Base-by-base conservation (phyloP, 176 grass and related monocot genomes). In the Canna indica region DNA sequence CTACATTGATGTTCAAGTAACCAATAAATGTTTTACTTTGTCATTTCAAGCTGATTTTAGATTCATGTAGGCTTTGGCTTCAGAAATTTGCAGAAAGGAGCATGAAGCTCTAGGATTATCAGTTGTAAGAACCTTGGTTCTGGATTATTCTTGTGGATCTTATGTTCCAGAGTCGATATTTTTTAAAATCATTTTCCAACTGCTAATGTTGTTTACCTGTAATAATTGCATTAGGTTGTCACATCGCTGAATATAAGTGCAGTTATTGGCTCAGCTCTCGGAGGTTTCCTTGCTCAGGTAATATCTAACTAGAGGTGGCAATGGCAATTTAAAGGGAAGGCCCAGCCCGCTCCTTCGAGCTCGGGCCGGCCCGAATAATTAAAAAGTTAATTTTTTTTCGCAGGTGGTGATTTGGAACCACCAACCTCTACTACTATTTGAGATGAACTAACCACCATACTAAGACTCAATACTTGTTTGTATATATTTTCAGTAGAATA, bases 211-310 rank as follows among this genome's bases (percentile, higher is more conserved):
- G 22, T 27, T 4, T 39, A 7, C 30, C 42, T 25, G 22, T 12
- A 18, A 33, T 9, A 73, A 81, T 57, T 35, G 61, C 15, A 66
- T 52, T 64, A 91, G 88, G 88, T 91, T 75, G 84, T 79, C 47
- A 85, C 88, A 11, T 77, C 88, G 1, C 63, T 81, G 47, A 82
- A 78, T 11, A 85, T 91, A 48, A 85, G 84, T 44, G 54, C 84
- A 70, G 76, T 91, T 78, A 22, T 91, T 27, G 88, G 88, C 45
- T 81, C 88, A 31, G 88, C 88, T 64, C 77, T 91, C 32, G 88
- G 88, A 72, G 88, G 88, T 38, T 91, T 87, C 76, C 79, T 91
- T 75, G 59, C 82, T 44, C 88, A 91, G 85, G 88, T 91, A 71
- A 53, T 68, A 1, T 64, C 54, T 25, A 67, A 28, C 47, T 13